Percentiles rank a stretch among this genome's conserved stretches.
phyloP scores from a whole-genome alignment of 176 grass and related monocot species.

The Pharus latifolius region DNA sequence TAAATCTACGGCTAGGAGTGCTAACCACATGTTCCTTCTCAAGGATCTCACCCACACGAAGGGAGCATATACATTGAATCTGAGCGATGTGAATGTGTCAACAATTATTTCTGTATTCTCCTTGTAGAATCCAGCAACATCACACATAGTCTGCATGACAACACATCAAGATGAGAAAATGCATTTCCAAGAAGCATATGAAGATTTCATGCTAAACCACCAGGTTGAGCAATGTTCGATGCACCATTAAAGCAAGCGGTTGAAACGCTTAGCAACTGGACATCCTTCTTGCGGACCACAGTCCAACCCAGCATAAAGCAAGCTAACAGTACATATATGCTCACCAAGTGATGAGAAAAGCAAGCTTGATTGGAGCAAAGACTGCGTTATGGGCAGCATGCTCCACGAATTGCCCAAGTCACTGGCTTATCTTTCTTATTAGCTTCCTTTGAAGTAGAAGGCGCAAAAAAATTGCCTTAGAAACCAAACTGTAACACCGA shows the following conservation, averaged over 20 bases:
- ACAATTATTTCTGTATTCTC: slow-evolving; percentile 88
- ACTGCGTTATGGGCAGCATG: too few relatives aligned
- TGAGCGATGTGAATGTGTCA: slow-evolving; percentile 65
- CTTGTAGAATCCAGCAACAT: slow-evolving; percentile 71
- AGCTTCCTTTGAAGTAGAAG: too few relatives aligned
- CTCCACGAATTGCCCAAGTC: too few relatives aligned
- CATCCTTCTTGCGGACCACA: slow-evolving; percentile 80
- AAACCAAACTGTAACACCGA: too few relatives aligned
- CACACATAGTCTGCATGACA: slow-evolving; percentile 31
- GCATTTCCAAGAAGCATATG: background rate
- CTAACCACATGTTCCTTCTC: slow-evolving; percentile 80
- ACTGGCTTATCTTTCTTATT: too few relatives aligned
- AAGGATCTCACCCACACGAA: slow-evolving; percentile 96
- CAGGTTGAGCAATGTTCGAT: slow-evolving; percentile 80
- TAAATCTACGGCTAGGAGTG: slow-evolving; percentile 83
- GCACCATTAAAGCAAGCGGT: slow-evolving; percentile 89
- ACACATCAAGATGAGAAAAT: background rate
- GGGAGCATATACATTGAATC: slow-evolving; percentile 83
- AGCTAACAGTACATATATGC: too few relatives aligned
- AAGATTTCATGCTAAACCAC: slow-evolving; percentile 54
- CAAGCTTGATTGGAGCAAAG: too few relatives aligned
- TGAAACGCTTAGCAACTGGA: slow-evolving; percentile 86
- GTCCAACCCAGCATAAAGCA: slow-evolving; percentile 99
- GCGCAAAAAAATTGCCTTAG: too few relatives aligned
- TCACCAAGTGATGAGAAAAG: too few relatives aligned